Base-by-base conservation (phyloP, 1,139 yeast genomes). In the Magnusiomyces ingens region DNA sequence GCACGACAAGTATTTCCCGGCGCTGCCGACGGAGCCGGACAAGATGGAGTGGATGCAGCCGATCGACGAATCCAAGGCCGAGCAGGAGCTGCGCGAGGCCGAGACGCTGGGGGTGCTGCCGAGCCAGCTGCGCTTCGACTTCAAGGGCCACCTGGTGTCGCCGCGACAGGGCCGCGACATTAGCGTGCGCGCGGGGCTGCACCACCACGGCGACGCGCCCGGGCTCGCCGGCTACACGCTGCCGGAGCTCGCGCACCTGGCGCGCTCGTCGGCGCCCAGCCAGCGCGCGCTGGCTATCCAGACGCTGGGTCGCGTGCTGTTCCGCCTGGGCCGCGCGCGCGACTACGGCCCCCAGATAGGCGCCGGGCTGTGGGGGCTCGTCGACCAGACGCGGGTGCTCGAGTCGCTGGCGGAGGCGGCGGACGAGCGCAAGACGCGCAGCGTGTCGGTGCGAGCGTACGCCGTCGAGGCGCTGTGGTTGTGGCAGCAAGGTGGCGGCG, bases 391-490 rank as follows among this genome's bases (percentile, higher is more conserved):
- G 52, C 72, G 85, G 53, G 76, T 91, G 15, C 71, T 88, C n/a
- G 93, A 87, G 21, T 75, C 89, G 0, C 68, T 93, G 35, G 74
- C 81, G 45, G 86, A 84, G 55, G 89, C 93, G 10, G 80, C 95
- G 0, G 85, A 85, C 61, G 96, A 88, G 55, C 67, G 69, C 12
- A 73, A 71, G 50, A 84, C 93, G 0, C 74, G 71, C 29, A 87
- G 87, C 65, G 59, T 91, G 46, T 86, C 93, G 32, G 91, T 91
- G 2, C 75, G 90, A 58, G 86, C 81, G 60, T 87, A 90, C 64
- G 96, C 98, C 1, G 77, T 87, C 21, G 99, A 93, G 60, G 97
- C 98, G 0, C 75, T 93, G 45, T 93, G 98, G 97, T 73, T 91
- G 52, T 89, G 95, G 93, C 83, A 78, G 62, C 79, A 83, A 63